Evolutionary conservation across 2,329 filamentous ascomycete species (phyloP).

Genomic region (Fusarium sambucinum): DNA sequence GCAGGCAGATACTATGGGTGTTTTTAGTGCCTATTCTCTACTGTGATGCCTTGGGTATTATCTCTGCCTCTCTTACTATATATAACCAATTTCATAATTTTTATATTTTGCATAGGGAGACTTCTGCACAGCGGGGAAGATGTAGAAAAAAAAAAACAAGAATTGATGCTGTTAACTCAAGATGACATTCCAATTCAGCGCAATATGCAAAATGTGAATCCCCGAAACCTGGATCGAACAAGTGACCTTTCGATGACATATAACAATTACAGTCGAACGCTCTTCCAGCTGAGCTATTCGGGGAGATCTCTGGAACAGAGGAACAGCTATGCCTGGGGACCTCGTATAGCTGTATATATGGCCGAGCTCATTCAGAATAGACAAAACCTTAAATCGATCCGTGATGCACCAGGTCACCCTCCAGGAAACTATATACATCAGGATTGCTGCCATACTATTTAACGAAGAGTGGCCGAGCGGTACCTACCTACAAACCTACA

Average conservation of each 20-base stretch:
- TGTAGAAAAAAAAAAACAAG: not conserved
- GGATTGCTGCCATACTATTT: not conserved
- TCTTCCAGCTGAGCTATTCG: constrained; percentile 50
- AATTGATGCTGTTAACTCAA: too few relatives aligned
- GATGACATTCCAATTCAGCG: not conserved
- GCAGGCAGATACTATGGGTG: too few relatives aligned
- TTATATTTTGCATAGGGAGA: too few relatives aligned
- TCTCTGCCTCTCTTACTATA: too few relatives aligned
- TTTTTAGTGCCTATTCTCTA: too few relatives aligned
- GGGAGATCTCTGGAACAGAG: constrained; percentile 36
- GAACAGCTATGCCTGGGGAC: constrained; percentile 13
- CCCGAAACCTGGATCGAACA: constrained; percentile 49
- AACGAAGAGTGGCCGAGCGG: constrained; percentile 28
- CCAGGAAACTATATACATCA: not conserved
- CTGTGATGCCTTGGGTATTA: too few relatives aligned
- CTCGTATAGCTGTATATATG: not conserved
- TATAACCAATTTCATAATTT: too few relatives aligned
- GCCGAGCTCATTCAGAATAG: too few relatives aligned
- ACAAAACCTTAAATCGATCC: too few relatives aligned
- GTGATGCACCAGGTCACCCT: too few relatives aligned
- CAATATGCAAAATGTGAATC: constrained; percentile 31
- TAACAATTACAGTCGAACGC: constrained; percentile 46
- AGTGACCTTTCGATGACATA: constrained; percentile 45
- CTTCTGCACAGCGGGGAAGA: too few relatives aligned
- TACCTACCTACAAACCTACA: constrained; percentile 17